Percentiles rank a stretch among this genome's conserved stretches.
Evolutionary conservation across 805 yeast genomes (phyloP).

Genomic region (Starmerella asiatica): DNA sequence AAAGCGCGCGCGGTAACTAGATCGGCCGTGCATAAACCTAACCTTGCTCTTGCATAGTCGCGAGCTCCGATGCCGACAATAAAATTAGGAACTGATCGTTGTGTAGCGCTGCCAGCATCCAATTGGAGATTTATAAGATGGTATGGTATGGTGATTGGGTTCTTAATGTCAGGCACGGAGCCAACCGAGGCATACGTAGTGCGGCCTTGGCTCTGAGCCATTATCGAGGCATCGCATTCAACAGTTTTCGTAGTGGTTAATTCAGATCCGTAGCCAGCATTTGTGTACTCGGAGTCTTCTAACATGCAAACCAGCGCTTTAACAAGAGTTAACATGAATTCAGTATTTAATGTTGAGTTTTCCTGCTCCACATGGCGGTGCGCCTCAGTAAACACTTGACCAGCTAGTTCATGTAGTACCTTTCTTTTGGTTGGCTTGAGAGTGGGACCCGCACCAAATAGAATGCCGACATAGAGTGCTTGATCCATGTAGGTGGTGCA

Average conservation of each 20-base stretch:
- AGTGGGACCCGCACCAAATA: constrained; percentile 10
- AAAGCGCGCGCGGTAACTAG: constrained; percentile 16
- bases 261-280: constrained; percentile 32
- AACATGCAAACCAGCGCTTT: constrained; percentile 16
- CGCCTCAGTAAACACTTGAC: neutral
- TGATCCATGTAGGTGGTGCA: too few relatives aligned
- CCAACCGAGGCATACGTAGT: constrained; percentile 26
- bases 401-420: neutral
- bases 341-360: neutral
- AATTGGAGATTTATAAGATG: constrained; percentile 2
- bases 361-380: neutral
- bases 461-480: constrained; percentile 7
- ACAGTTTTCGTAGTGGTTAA: constrained; percentile 25
- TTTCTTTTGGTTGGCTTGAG: neutral
- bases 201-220: constrained; percentile 7
- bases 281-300: constrained; percentile 28
- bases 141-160: constrained; percentile 25
- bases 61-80: constrained; percentile 28
- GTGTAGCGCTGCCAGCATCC: neutral
- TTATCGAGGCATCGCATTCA: constrained; percentile 32
- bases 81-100: constrained; percentile 20
- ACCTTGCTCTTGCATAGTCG: constrained; percentile 19
- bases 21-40: constrained; percentile 1
- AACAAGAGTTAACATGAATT: constrained; percentile 1
- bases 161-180: constrained; percentile 21